A percentile compares a stretch with the other conserved stretches of the same genome.
Conservation (phyloP, 2,329 filamentous ascomycete species). For the Sarocladium kiliense region DNA sequence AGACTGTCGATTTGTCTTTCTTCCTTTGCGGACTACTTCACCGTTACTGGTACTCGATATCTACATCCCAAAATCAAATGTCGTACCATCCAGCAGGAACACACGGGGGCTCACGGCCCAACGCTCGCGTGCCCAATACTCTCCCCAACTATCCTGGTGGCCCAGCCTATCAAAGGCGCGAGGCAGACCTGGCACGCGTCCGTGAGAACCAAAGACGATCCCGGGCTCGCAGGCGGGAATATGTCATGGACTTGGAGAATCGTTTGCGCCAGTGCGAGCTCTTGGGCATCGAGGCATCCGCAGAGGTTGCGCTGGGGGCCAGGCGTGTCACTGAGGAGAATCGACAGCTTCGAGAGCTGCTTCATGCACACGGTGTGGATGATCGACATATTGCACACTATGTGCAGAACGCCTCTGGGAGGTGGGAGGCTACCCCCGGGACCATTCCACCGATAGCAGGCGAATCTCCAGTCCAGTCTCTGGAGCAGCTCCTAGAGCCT, state of each 20-base stretch:
- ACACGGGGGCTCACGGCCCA: neutral
- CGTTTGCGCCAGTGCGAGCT: slow-evolving; percentile 51
- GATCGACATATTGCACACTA: slow-evolving; percentile 48
- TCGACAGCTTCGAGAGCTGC: slow-evolving; percentile 52
- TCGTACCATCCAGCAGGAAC: neutral
- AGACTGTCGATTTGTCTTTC: too few species aligned
- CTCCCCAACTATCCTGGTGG: neutral
- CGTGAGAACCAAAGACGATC: slow-evolving; percentile 74
- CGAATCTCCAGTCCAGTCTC: slow-evolving; percentile 21
- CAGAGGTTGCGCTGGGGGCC: slow-evolving; percentile 68
- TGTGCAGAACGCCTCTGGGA: slow-evolving; percentile 20
- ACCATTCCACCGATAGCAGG: slow-evolving; percentile 3
- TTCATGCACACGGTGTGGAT: slow-evolving; percentile 51
- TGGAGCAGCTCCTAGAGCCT: slow-evolving; percentile 33
- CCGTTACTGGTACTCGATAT: too few species aligned
- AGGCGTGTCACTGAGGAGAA: slow-evolving; percentile 67
- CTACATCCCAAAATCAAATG: neutral
- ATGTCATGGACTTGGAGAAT: slow-evolving; percentile 38
- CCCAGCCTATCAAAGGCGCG: slow-evolving; percentile 3
- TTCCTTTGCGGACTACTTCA: too few species aligned
- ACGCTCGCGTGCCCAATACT: neutral
- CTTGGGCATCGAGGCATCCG: slow-evolving; percentile 60
- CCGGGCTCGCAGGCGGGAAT: slow-evolving; percentile 69
- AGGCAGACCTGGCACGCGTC: slow-evolving; percentile 48
- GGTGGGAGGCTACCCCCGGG: slow-evolving; percentile 5